A percentile compares a stretch with the other conserved stretches of the same genome.
phyloP scores from a whole-genome alignment of 129 eudicot species.

The Saposhnikovia divaricata region DNA sequence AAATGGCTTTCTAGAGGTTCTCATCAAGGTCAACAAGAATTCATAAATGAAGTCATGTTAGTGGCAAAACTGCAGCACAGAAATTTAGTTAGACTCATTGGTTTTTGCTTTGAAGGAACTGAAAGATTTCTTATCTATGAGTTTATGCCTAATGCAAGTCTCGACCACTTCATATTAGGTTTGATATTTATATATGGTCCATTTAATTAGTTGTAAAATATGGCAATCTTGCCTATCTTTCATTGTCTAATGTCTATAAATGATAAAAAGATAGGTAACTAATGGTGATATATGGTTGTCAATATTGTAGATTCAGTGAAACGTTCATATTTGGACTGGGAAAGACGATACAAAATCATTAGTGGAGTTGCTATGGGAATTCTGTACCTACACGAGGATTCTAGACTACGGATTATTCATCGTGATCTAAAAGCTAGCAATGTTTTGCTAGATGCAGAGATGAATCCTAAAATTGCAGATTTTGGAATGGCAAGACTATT shows the following conservation, averaged over 20 bases:
- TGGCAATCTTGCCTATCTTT: no score
- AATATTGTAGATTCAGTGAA: background rate
- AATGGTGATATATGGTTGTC: background rate
- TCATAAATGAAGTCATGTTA: background rate
- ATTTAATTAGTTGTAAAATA: background rate
- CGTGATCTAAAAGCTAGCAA: conserved; percentile 21
- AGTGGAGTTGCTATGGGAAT: conserved; percentile 16
- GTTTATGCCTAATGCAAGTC: conserved; percentile 1
- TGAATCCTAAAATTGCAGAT: conserved; percentile 40
- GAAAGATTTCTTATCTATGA: background rate
- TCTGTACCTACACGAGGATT: conserved; percentile 6
- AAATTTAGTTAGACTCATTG: background rate
- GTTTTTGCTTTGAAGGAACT: background rate
- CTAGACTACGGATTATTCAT: background rate
- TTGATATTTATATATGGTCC: background rate
- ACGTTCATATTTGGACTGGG: conserved; percentile 13
- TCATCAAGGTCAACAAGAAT: background rate
- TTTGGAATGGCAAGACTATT: conserved; percentile 29
- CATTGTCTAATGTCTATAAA: background rate
- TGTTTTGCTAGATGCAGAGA: conserved; percentile 20
- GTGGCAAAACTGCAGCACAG: conserved; percentile 3
- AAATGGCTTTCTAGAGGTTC: conserved; percentile 7
- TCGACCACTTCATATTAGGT: conserved; percentile 2
- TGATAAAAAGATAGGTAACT: background rate
- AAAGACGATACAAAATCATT: background rate